Conservation (phyloP, 2,329 filamentous ascomycete species). For the Xylaria sp. region DNA sequence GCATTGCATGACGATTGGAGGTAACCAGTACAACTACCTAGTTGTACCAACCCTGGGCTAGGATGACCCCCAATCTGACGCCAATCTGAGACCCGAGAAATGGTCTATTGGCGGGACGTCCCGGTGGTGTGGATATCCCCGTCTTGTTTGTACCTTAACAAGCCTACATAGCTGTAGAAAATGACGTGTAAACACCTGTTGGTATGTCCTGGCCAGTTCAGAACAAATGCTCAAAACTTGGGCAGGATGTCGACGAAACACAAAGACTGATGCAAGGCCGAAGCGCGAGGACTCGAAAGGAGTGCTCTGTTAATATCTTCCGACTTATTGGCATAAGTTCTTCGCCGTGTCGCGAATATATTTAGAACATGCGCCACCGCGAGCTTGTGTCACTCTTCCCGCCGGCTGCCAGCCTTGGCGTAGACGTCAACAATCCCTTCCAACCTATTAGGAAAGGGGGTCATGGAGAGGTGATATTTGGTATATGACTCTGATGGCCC, state of each 20-base stretch:
- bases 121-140: constrained; percentile 41
- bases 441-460: background rate
- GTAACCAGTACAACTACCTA: constrained; percentile 21
- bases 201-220: constrained; percentile 8
- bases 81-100: constrained; percentile 33
- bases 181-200: background rate
- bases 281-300: background rate
- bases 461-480: background rate
- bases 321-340: background rate
- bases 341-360: background rate
- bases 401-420: background rate
- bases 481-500: background rate
- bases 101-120: constrained; percentile 41
- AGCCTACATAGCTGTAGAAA: constrained; percentile 11
- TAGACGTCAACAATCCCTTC: background rate
- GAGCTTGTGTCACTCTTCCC: constrained; percentile 15
- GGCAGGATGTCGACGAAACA: background rate
- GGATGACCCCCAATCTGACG: constrained; percentile 25
- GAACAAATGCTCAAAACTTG: constrained; percentile 8
- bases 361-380: constrained; percentile 2
- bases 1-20: constrained; percentile 34
- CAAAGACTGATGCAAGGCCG: background rate
- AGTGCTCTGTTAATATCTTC: constrained; percentile 6
- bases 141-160: constrained; percentile 30
- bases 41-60: constrained; percentile 29